Evolutionary conservation across 208 protist species (phyloP).

Genomic region (Leishmania lainsoni): DNA sequence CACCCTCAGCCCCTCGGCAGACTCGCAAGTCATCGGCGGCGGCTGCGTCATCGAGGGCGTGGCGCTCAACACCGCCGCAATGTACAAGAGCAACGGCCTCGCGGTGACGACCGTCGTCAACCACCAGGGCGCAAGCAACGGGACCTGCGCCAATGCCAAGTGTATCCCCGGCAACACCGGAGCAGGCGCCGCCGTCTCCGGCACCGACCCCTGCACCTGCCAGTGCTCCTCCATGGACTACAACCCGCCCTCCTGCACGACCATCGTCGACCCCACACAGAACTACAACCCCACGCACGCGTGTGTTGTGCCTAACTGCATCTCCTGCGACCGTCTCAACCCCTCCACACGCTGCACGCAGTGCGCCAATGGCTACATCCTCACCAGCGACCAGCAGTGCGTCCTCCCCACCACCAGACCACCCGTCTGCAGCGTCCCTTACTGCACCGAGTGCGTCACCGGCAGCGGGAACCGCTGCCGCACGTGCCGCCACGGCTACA

Average conservation of each 20-base stretch:
- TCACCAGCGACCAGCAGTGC: neutral
- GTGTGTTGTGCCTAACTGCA: neutral
- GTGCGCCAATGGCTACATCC: neutral
- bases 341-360: neutral
- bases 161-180: conserved; percentile 12
- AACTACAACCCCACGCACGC: neutral
- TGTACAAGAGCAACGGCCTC: neutral
- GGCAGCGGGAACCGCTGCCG: neutral
- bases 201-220: conserved; percentile 11
- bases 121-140: neutral
- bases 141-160: conserved; percentile 17
- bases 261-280: conserved; percentile 7
- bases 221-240: conserved; percentile 1
- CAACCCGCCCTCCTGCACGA: conserved; percentile 9
- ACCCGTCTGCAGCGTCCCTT: neutral
- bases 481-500: neutral
- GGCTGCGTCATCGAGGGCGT: conserved; percentile 1
- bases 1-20: neutral
- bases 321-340: neutral
- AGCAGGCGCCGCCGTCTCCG: neutral
- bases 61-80: neutral
- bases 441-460: neutral
- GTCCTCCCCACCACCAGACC: neutral
- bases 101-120: neutral
- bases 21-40: neutral